These are phyloP conservation scores for Boeremia exigua DNA, from an alignment of 2,329 filamentous ascomycete genomes.

Conservation along the genomic window DNA sequence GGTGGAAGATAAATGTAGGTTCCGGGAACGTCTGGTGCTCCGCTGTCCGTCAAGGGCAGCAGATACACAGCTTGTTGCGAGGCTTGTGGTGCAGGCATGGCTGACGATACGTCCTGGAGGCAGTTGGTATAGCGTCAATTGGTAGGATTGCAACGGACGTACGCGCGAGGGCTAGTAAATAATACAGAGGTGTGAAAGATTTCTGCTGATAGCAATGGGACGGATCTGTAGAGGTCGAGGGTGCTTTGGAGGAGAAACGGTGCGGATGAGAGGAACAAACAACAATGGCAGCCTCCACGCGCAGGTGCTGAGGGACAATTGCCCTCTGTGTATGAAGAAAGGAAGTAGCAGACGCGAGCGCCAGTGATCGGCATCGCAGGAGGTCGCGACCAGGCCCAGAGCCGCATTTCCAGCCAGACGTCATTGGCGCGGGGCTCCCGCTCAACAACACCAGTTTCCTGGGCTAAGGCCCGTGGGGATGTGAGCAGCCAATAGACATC, in stretches of 20 bases:
- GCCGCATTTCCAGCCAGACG: slow-evolving; percentile 29
- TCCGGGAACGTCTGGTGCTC: slow-evolving; percentile 85
- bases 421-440: slow-evolving; percentile 26
- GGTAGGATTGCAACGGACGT: not conserved
- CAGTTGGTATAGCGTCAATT: not conserved
- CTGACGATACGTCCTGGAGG: not conserved
- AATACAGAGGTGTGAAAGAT: slow-evolving; percentile 18
- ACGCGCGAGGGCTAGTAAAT: slow-evolving; percentile 16
- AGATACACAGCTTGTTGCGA: slow-evolving; percentile 69
- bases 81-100: slow-evolving; percentile 35
- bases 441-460: slow-evolving; percentile 23
- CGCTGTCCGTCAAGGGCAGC: slow-evolving; percentile 88
- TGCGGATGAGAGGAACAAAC: not conserved
- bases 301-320: slow-evolving; percentile 23
- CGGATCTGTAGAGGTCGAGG: slow-evolving; percentile 10
- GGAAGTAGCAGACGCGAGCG: slow-evolving; percentile 22
- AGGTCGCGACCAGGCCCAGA: slow-evolving; percentile 29
- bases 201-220: slow-evolving; percentile 15
- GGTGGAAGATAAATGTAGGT: slow-evolving; percentile 92
- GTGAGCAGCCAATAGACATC: slow-evolving; percentile 10
- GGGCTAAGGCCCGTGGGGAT: slow-evolving; percentile 13
- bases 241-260: slow-evolving; percentile 13
- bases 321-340: slow-evolving; percentile 23
- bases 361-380: slow-evolving; percentile 31
- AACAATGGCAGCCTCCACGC: slow-evolving; percentile 4